These are phyloP conservation scores for Silene latifolia DNA, from an alignment of 148 eudicot species.

Conservation along the genomic window DNA sequence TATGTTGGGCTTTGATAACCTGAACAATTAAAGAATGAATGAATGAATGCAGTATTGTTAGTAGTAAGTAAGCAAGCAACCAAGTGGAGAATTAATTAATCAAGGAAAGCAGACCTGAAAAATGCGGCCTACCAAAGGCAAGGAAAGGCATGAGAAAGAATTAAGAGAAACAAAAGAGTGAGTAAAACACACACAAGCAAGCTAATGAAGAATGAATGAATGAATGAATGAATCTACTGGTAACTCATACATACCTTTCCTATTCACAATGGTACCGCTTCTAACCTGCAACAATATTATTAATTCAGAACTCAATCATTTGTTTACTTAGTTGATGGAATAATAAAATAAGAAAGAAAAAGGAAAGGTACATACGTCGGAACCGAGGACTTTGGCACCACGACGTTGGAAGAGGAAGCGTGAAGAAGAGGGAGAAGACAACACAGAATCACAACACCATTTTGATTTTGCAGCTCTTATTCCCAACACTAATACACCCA, in stretches of 20 bases:
- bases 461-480: too few species aligned
- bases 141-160: too few species aligned
- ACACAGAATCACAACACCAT: slow-evolving; percentile 1
- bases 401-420: slow-evolving; percentile 71
- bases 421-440: slow-evolving; percentile 22
- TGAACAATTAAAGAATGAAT: too few species aligned
- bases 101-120: slow-evolving; percentile 38
- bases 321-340: too few species aligned
- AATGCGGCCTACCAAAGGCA: slow-evolving; percentile 63
- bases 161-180: not conserved
- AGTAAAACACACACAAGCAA: not conserved
- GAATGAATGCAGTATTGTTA: not conserved
- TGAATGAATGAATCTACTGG: not conserved
- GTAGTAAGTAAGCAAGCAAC: too few species aligned
- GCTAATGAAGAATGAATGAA: not conserved
- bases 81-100: too few species aligned
- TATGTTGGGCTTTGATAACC: slow-evolving; percentile 84
- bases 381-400: slow-evolving; percentile 60
- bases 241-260: slow-evolving; percentile 47
- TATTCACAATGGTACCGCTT: slow-evolving; percentile 62
- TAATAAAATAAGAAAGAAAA: too few species aligned
- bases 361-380: slow-evolving; percentile 37
- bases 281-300: slow-evolving; percentile 49
- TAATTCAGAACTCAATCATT: too few species aligned
- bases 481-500: too few species aligned